Evolutionary conservation across 2,329 filamentous ascomycete genomes (phyloP), one percentile per base, ranked within the genome.

Genomic region (Leptographium flavum): DNA sequence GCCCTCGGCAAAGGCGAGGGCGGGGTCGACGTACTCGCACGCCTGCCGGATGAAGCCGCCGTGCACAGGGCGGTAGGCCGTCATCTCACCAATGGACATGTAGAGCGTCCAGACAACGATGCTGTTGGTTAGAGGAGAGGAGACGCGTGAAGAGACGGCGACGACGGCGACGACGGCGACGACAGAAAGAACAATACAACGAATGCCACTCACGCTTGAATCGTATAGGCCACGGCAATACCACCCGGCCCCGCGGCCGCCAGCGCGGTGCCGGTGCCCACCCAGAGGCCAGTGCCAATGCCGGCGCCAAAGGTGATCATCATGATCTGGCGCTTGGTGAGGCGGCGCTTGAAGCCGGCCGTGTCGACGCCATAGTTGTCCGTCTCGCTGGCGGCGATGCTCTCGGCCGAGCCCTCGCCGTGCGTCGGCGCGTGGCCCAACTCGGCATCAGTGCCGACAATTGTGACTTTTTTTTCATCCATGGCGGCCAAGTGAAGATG

Each of bases 31-130:
- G 44, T 62, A 69, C 10, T 66, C 61, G 22, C 63, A 57, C 4
- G 67, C 66, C 35, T 69, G 71, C 13, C 68, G 57, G 9, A 67
- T 63, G 6, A 72, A 65, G 4, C 68, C 68, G 13, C 70, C 69
- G 25, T 73, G 63, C 50, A 77, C 58, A 6, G 76, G 72, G 39
- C 80, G 67, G 63, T 74, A 78, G 21, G 76, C 68, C 15, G 74
- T 73, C 63, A 80, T 72, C 57, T 76, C 72, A 19, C 67, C 68
- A 17, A 45, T 45, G 37, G 43, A 45, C 37, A 45, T 45, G 38
- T 41, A 45, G 47, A 79, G 68, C 54, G 19, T 39, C 41, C 46
- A 47, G 22, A 66, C 58, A 39, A 59, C 56, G 49, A 61, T 61
- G 42, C 71, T 58, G 54, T 14, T 2, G 15, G 9, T 5, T 31